A percentile compares a stretch with the other conserved stretches of the same genome.
phyloP scores from a whole-genome alignment of 192 early-diverging fungal genomes.

The Backusella luteola region DNA sequence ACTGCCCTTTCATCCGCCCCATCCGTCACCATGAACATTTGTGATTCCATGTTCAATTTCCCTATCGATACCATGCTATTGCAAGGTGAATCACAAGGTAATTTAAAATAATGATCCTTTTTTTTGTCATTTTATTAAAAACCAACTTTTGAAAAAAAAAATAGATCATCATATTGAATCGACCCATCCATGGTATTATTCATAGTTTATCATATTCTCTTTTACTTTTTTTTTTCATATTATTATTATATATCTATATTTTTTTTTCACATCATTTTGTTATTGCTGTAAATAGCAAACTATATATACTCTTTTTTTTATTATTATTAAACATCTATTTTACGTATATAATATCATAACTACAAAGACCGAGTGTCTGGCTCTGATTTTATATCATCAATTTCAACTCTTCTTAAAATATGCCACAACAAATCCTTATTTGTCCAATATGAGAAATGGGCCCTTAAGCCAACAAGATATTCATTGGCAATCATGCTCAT shows the following conservation, averaged over 20 bases:
- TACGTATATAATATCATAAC: background rate
- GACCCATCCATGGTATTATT: background rate
- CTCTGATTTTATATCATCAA: constrained; percentile 6
- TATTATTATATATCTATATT: background rate
- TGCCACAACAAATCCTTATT: constrained; percentile 49
- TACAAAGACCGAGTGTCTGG: background rate
- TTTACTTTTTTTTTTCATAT: background rate
- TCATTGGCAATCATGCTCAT: constrained; percentile 55
- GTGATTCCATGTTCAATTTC: constrained; percentile 3
- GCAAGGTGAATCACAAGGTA: constrained; percentile 9
- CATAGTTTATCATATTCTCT: background rate
- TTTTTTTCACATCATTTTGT: background rate
- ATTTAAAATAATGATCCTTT: background rate
- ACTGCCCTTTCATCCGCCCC: background rate
- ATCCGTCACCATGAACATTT: background rate
- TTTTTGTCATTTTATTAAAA: background rate
- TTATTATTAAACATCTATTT: background rate
- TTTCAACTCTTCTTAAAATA: constrained; percentile 33
- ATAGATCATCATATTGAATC: constrained; percentile 7
- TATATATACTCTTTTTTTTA: constrained; percentile 1
- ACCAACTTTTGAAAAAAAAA: background rate
- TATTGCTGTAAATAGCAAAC: background rate
- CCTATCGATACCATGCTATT: constrained; percentile 2
- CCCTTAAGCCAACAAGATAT: constrained; percentile 51
- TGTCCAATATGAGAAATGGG: constrained; percentile 58